phyloP scores from a whole-genome alignment of 2,329 filamentous ascomycete species.

The Thielaviopsis musarum region DNA sequence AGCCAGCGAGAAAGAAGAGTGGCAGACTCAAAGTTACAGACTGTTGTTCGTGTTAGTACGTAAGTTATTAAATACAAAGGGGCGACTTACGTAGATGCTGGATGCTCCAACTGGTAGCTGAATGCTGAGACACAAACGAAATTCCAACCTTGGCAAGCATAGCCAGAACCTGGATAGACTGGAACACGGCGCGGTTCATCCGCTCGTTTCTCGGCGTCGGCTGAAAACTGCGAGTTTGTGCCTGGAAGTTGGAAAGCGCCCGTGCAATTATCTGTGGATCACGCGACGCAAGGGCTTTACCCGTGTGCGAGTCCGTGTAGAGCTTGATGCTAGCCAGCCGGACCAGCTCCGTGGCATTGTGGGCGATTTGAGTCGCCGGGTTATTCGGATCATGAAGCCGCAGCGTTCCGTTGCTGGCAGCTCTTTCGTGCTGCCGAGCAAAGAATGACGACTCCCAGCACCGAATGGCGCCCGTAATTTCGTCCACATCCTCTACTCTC shows the following conservation, averaged over 20 bases:
- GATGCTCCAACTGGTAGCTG: slow-evolving; percentile 46
- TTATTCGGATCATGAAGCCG: slow-evolving; percentile 8
- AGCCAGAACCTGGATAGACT: slow-evolving; percentile 51
- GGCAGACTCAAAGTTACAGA: slow-evolving; percentile 46
- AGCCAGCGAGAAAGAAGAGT: slow-evolving; percentile 45
- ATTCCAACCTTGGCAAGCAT: slow-evolving; percentile 48
- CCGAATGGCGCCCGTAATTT: slow-evolving; percentile 36
- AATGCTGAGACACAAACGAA: slow-evolving; percentile 43
- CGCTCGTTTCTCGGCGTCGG: slow-evolving; percentile 40
- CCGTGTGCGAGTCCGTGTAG: slow-evolving; percentile 47
- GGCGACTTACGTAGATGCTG: slow-evolving; percentile 37
- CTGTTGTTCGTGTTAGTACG: slow-evolving; percentile 17
- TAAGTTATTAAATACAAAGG: slow-evolving; percentile 1
- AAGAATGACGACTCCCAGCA: slow-evolving; percentile 44
- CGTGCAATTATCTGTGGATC: slow-evolving; percentile 45
- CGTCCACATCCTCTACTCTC: slow-evolving; percentile 38
- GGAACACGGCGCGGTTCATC: slow-evolving; percentile 46
- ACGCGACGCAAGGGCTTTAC: slow-evolving; percentile 45
- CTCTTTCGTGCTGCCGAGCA: slow-evolving; percentile 34
- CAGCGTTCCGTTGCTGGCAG: slow-evolving; percentile 28
- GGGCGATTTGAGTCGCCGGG: slow-evolving; percentile 44
- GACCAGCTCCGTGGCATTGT: slow-evolving; percentile 45
- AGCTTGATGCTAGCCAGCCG: slow-evolving; percentile 47
- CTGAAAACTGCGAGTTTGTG: background rate
- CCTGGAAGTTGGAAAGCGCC: slow-evolving; percentile 25